Evolutionary conservation across 805 yeast species (phyloP), one percentile per base, ranked within the genome.

Genomic region (Pachysolen tannophilus): DNA sequence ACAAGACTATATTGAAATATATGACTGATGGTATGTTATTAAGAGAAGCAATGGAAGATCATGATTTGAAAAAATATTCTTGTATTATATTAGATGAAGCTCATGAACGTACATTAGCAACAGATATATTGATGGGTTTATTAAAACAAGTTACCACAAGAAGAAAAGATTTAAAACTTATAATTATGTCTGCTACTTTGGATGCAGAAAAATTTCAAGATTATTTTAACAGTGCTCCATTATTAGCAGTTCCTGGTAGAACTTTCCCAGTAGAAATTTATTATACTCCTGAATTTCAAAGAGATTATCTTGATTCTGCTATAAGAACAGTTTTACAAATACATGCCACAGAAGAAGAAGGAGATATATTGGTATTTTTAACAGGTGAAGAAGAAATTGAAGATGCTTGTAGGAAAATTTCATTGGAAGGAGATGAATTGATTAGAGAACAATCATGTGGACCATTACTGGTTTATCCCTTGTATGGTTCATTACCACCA

Each of bases 21-120:
- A 85, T 90, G 97, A 90, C 98, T 8, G 98, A 90, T 65, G 98
- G 98, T 78, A 88, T 90, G 97, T 70, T 90, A 35, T 65, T 90
- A 46, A 75, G 97, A 53, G 98, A 90, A 61, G 97, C 97, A 20
- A 88, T 92, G 97, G 92, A 82, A 45, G 98, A 90, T 55, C 96
- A 86, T 47, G 73, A 79, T 41, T 67, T 90, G 55, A 61, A 64
- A 5, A 69, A 81, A 45, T 90, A 90, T 58, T 81, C 94, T 13
- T 90, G 95, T 50, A 83, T 90, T 41, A 86, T 90, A 44, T 66
- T 90, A 42, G 98, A 90, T 71, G 98, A 90, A 66, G 97, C 97
- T 30, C 98, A 90, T 65, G 98, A 90, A 61, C 80, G 98, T 58
- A 92, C 98, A 0, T 68, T 90, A 48, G 86, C 97, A 24, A 90